Percentiles rank a stretch among this genome's conserved stretches.
phyloP scores from a whole-genome alignment of 805 yeast genomes.

The Ogataea sp. region DNA sequence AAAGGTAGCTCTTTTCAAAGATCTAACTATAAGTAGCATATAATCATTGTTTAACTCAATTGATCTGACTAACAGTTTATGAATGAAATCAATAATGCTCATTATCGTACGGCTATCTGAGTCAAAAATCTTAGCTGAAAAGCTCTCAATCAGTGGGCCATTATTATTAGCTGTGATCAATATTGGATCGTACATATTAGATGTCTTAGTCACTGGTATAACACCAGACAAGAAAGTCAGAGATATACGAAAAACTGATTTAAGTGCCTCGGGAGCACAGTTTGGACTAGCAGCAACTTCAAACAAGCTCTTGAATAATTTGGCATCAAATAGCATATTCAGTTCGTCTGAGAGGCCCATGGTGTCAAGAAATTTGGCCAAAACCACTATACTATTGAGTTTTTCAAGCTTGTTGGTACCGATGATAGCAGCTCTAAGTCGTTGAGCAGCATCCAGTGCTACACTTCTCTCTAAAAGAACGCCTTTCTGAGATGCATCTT shows the following conservation, averaged over 20 bases:
- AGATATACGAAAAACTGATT: conserved; percentile 19
- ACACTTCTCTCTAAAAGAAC: conserved; percentile 14
- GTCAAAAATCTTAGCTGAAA: conserved; percentile 33
- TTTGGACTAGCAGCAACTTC: conserved; percentile 11
- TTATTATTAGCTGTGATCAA: conserved; percentile 24
- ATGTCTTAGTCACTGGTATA: conserved; percentile 29
- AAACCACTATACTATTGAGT: conserved; percentile 43
- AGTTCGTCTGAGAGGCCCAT: conserved; percentile 28
- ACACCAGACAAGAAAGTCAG: conserved; percentile 35
- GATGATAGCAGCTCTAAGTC: conserved; percentile 31
- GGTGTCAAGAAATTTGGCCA: conserved; percentile 43
- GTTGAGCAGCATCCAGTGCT: conserved; percentile 11
- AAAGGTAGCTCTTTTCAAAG: conserved; percentile 39
- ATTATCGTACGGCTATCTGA: conserved; percentile 36
- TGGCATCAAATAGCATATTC: conserved; percentile 13
- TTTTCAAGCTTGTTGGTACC: conserved; percentile 42
- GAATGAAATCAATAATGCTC: conserved; percentile 36
- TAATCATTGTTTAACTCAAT: conserved; percentile 32
- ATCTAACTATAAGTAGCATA: conserved; percentile 35
- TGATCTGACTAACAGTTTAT: conserved; percentile 35
- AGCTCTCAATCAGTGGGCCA: conserved; percentile 31
- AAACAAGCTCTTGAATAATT: conserved; percentile 15
- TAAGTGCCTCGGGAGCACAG: conserved; percentile 17
- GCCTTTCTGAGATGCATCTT: conserved; percentile 13
- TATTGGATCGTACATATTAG: conserved; percentile 14